Conservation (phyloP, 305 asterid genomes). For the Fraxinus floribunda region DNA sequence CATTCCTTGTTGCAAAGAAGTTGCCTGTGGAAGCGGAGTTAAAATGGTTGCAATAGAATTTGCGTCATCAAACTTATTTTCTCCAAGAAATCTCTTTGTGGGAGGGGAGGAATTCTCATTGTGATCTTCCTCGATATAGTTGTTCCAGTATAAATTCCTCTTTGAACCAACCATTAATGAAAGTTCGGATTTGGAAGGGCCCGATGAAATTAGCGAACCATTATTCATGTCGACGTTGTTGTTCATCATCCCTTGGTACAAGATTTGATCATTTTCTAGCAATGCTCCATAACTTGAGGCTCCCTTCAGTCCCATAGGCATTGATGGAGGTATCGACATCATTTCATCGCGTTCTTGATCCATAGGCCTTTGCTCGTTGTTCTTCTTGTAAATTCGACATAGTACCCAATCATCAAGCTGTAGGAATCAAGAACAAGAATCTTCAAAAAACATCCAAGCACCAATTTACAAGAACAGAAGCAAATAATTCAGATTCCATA, state of each 20-base stretch:
- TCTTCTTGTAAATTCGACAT: conserved; percentile 85
- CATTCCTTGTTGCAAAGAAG: conserved; percentile 38
- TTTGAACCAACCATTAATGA: conserved; percentile 9
- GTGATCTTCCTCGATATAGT: conserved; percentile 26
- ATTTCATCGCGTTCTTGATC: conserved; percentile 57
- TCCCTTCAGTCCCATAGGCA: conserved; percentile 22
- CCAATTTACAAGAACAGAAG: background rate
- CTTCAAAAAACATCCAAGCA: background rate
- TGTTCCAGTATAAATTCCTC: conserved; percentile 45
- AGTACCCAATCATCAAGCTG: conserved; percentile 94
- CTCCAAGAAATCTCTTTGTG: conserved; percentile 51
- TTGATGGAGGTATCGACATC: conserved; percentile 6
- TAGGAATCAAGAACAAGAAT: background rate
- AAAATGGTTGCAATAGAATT: conserved; percentile 49
- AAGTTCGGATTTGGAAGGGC: conserved; percentile 6
- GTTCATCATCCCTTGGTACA: conserved; percentile 50
- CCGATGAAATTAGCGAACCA: conserved; percentile 24
- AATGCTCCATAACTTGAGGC: conserved; percentile 33
- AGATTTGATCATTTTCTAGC: conserved; percentile 40
- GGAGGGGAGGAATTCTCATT: conserved; percentile 31
- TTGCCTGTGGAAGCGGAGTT: conserved; percentile 56
- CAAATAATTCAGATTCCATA: too few species aligned
- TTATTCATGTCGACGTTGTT: conserved; percentile 16
- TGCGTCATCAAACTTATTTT: conserved; percentile 24
- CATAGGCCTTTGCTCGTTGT: conserved; percentile 49